Evolutionary conservation across 805 yeast genomes (phyloP).

Genomic region (Lachancea mirantina): DNA sequence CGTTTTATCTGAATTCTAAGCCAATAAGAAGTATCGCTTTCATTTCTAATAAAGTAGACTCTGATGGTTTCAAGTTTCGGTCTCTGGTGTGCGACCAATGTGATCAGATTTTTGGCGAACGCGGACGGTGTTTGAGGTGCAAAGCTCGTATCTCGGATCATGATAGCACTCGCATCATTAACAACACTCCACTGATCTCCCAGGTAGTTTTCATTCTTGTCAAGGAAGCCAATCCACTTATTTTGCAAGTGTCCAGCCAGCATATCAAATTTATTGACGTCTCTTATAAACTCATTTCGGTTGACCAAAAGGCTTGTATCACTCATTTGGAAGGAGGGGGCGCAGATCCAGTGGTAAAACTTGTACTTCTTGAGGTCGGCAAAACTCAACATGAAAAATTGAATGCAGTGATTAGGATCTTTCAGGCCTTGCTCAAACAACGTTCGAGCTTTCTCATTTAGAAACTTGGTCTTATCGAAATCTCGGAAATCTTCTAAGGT

Average conservation of each 20-base stretch:
- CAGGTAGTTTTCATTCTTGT: conserved; percentile 13
- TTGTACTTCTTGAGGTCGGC: conserved; percentile 86
- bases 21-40: conserved; percentile 28
- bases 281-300: conserved; percentile 1
- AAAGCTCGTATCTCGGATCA: conserved; percentile 36
- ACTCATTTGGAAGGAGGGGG: conserved; percentile 48
- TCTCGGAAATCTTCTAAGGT: conserved; percentile 79
- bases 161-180: conserved; percentile 17
- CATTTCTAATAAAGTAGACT: conserved; percentile 35
- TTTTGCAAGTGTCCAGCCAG: no score
- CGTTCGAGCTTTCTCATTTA: conserved; percentile 38
- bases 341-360: conserved; percentile 85
- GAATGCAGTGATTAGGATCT: conserved; percentile 22
- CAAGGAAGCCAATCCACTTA: conserved; percentile 19
- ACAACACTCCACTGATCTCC: conserved; percentile 16
- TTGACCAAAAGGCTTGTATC: conserved; percentile 1
- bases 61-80: conserved; percentile 32
- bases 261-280: neutral
- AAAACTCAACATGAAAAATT: conserved; percentile 54
- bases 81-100: conserved; percentile 32
- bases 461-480: conserved; percentile 52
- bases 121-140: conserved; percentile 39
- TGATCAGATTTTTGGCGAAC: conserved; percentile 52
- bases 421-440: conserved; percentile 22
- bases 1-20: conserved; percentile 16